Evolutionary conservation across 306 rosid genomes (phyloP).

Genomic region (Glycine latifolia): DNA sequence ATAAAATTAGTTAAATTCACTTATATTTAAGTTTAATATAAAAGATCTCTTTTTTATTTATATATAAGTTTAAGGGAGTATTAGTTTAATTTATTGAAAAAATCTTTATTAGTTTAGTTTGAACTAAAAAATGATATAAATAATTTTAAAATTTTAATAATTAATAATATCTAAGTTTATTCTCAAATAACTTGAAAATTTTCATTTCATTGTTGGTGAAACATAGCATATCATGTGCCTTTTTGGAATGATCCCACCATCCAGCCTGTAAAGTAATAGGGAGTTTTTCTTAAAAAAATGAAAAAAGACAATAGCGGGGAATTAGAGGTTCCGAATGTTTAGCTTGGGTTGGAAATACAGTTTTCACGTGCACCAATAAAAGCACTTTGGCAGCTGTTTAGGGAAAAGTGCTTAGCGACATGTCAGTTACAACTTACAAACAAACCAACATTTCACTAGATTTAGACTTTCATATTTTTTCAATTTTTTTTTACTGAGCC

Average conservation of each 20-base stretch:
- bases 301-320: slow-evolving; percentile 12
- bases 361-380: slow-evolving; percentile 36
- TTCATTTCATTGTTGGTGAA: background rate
- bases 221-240: slow-evolving; percentile 22
- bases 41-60: no score
- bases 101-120: background rate
- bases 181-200: background rate
- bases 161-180: background rate
- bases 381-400: slow-evolving; percentile 26
- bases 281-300: background rate
- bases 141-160: background rate
- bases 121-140: background rate
- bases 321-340: slow-evolving; percentile 40
- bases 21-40: no score
- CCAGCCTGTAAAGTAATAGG: slow-evolving; percentile 45
- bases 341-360: background rate
- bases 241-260: slow-evolving; percentile 32
- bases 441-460: slow-evolving; percentile 29
- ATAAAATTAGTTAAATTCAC: no score
- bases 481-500: background rate
- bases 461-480: background rate
- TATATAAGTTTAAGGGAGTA: no score
- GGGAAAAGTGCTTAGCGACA: slow-evolving; percentile 16
- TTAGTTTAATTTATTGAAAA: no score
- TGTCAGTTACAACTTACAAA: slow-evolving; percentile 37